phyloP scores from a whole-genome alignment of 2,329 filamentous ascomycete species.

The Metarhizium album region DNA sequence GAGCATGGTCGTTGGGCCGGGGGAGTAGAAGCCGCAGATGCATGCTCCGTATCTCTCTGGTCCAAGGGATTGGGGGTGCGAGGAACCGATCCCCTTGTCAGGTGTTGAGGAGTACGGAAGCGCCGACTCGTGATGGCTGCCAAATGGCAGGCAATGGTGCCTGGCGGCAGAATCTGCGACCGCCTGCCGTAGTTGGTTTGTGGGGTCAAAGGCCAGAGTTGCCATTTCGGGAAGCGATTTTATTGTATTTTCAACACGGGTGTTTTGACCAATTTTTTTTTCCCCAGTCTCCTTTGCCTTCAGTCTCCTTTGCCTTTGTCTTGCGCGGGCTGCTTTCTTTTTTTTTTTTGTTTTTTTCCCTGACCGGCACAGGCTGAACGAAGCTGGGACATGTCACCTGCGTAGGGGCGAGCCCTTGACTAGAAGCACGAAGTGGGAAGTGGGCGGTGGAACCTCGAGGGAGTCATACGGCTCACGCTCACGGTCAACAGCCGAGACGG shows the following conservation, averaged over 20 bases:
- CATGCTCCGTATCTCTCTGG: slow-evolving; percentile 1
- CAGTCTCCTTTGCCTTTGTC: background rate
- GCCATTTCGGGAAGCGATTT: background rate
- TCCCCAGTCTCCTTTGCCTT: too few species aligned
- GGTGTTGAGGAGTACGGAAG: too few species aligned
- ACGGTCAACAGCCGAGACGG: background rate
- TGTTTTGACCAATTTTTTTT: background rate
- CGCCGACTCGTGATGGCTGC: background rate
- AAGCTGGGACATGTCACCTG: background rate
- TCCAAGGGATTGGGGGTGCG: too few species aligned
- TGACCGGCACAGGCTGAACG: too few species aligned
- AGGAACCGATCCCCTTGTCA: too few species aligned
- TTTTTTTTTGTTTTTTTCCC: too few species aligned
- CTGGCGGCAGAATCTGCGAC: slow-evolving; percentile 2
- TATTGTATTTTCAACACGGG: background rate
- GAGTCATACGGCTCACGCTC: slow-evolving; percentile 1
- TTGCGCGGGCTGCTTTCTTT: too few species aligned
- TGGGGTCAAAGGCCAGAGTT: background rate
- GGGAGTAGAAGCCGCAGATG: background rate
- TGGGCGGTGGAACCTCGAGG: background rate
- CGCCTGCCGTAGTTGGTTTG: slow-evolving; percentile 1
- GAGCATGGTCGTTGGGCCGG: slow-evolving; percentile 13
- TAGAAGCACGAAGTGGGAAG: background rate
- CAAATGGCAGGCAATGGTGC: background rate
- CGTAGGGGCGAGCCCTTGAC: background rate